These are phyloP conservation scores for Casuarina equisetifolia DNA, from an alignment of 306 rosid genomes.

Conservation along the genomic window DNA sequence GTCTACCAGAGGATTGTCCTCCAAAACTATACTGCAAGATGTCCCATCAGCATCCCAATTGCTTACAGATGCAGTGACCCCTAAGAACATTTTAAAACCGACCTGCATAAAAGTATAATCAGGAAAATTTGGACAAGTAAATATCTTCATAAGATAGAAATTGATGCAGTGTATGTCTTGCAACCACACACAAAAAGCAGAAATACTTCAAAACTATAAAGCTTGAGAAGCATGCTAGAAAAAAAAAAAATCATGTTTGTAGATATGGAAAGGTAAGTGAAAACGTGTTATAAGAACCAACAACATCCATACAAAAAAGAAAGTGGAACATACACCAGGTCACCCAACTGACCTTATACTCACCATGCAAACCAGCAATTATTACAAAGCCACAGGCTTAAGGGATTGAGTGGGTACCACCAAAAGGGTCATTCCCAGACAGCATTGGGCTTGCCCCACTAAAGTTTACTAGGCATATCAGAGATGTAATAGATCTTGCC, in stretches of 20 bases:
- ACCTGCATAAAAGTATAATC: conserved; percentile 50
- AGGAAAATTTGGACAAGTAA: not conserved
- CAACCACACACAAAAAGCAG: not conserved
- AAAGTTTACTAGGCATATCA: not conserved
- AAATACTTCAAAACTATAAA: not conserved
- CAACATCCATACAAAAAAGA: not conserved
- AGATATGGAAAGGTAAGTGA: not conserved
- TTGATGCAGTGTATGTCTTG: too few species aligned
- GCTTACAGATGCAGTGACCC: conserved; percentile 88
- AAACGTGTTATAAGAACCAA: not conserved
- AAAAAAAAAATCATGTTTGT: not conserved
- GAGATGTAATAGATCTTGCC: not conserved
- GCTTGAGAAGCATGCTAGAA: not conserved
- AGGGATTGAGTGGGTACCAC: not conserved
- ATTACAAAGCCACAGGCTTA: not conserved
- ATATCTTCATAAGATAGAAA: conserved; percentile 4
- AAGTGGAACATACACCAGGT: not conserved
- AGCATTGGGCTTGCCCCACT: not conserved
- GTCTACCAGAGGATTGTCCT: conserved; percentile 96
- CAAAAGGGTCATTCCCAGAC: not conserved
- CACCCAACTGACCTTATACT: conserved; percentile 2
- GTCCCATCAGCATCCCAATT: conserved; percentile 97
- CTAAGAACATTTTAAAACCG: conserved; percentile 94
- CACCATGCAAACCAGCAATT: conserved; percentile 1
- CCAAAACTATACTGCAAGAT: conserved; percentile 87